Conservation (phyloP, 2,329 filamentous ascomycete species). For the Cadophora sp. region DNA sequence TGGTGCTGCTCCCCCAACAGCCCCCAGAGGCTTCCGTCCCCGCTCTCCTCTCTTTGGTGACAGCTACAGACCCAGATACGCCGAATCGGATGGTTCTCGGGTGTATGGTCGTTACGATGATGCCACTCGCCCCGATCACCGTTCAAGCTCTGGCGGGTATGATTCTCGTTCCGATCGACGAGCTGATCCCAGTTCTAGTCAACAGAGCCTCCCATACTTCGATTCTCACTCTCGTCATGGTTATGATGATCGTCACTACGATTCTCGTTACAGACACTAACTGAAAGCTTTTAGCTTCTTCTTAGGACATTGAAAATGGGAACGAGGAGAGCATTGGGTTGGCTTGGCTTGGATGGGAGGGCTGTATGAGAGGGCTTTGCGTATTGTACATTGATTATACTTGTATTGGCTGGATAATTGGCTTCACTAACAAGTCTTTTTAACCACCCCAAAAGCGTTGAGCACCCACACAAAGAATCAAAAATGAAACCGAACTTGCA, state of each 20-base stretch:
- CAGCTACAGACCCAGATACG: not conserved
- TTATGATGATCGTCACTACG: conserved; percentile 6
- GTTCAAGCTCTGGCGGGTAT: not conserved
- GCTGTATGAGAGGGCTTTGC: not conserved
- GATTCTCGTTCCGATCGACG: not conserved
- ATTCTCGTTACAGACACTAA: conserved; percentile 7
- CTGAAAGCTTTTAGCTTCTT: not conserved
- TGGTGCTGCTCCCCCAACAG: not conserved
- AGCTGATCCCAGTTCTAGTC: not conserved
- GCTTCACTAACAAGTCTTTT: not conserved
- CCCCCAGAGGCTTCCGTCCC: not conserved
- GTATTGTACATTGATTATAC: not conserved
- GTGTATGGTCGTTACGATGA: not conserved
- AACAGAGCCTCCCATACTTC: not conserved
- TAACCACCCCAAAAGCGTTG: conserved; percentile 1
- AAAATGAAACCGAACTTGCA: not conserved
- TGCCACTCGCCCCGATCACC: not conserved
- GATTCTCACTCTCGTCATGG: not conserved
- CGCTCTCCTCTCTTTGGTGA: not conserved
- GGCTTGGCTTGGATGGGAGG: not conserved
- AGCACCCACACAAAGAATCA: not conserved
- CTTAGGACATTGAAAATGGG: not conserved
- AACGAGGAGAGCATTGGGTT: not conserved
- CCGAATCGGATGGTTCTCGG: not conserved
- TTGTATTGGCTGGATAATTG: not conserved